Percentiles rank a stretch among this genome's conserved stretches.
Evolutionary conservation across 2,329 filamentous ascomycete species (phyloP).

Genomic region (Aspergillus hiratsukae): DNA sequence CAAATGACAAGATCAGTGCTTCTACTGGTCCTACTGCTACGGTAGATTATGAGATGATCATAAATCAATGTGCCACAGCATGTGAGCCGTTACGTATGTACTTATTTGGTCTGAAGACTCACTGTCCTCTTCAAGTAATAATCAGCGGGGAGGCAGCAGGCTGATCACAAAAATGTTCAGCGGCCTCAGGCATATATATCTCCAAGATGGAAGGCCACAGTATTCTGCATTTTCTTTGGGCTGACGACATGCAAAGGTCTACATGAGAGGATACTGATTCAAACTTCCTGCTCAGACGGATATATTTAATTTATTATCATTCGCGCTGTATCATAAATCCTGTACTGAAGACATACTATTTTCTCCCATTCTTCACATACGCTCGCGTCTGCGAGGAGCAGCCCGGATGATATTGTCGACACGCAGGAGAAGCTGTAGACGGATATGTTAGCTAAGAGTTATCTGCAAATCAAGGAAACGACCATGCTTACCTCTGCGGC

Average conservation of each 20-base stretch:
- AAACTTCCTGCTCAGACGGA: not conserved
- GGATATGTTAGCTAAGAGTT: conserved; percentile 11
- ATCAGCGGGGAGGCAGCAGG: too few relatives aligned
- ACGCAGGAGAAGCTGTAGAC: conserved; percentile 70
- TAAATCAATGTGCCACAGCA: too few relatives aligned
- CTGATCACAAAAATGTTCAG: too few relatives aligned
- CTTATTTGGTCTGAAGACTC: too few relatives aligned
- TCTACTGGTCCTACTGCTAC: not conserved
- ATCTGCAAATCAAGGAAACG: not conserved
- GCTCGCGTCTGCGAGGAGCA: conserved; percentile 76
- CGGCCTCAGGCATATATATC: too few relatives aligned
- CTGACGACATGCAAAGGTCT: not conserved
- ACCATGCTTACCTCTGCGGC: conserved; percentile 75
- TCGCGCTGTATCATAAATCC: not conserved
- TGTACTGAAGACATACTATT: not conserved
- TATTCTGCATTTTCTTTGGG: not conserved
- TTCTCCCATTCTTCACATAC: conserved; percentile 51
- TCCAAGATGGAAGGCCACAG: too few relatives aligned
- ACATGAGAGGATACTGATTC: not conserved
- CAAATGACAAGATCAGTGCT: not conserved
- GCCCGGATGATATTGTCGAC: conserved; percentile 98
- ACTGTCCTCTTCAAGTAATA: too few relatives aligned
- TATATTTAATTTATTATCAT: not conserved
- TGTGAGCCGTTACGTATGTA: too few relatives aligned
- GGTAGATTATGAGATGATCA: too few relatives aligned